Conservation (phyloP, 768 basidiomycete genomes). For the Amanita rubescens region DNA sequence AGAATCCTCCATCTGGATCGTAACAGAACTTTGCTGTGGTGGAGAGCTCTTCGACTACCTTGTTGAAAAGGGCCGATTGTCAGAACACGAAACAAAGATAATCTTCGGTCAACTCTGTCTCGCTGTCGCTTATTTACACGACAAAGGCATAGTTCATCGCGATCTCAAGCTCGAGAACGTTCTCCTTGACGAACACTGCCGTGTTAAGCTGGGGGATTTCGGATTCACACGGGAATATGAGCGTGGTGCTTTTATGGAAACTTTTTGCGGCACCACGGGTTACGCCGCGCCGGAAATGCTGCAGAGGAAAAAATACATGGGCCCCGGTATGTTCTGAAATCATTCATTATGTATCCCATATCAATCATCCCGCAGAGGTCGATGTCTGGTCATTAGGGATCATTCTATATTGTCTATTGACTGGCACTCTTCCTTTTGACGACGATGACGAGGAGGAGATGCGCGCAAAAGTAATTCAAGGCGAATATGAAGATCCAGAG, state of each 20-base stretch:
- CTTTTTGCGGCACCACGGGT: slow-evolving; percentile 92
- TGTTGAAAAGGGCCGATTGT: slow-evolving; percentile 84
- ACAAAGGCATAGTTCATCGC: slow-evolving; percentile 90
- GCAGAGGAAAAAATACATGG: slow-evolving; percentile 79
- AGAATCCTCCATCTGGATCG: slow-evolving; percentile 92
- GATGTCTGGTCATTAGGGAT: slow-evolving; percentile 94
- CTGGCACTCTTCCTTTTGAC: slow-evolving; percentile 86
- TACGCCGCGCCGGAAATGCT: slow-evolving; percentile 94
- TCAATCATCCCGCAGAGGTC: slow-evolving; percentile 53
- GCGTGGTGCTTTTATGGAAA: slow-evolving; percentile 71
- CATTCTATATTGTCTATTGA: slow-evolving; percentile 84
- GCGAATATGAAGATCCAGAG: slow-evolving; percentile 84
- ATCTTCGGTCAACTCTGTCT: slow-evolving; percentile 97
- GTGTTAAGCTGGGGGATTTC: slow-evolving; percentile 91
- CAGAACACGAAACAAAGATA: slow-evolving; percentile 75
- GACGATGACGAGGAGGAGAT: slow-evolving; percentile 82
- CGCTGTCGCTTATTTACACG: slow-evolving; percentile 89
- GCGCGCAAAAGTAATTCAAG: slow-evolving; percentile 77
- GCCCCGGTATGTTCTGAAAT: slow-evolving; percentile 58
- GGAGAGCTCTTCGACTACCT: slow-evolving; percentile 99
- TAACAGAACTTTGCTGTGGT: slow-evolving; percentile 93
- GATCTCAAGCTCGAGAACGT: slow-evolving; percentile 97
- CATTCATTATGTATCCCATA: not conserved
- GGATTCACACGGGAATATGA: slow-evolving; percentile 94
- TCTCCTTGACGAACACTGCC: slow-evolving; percentile 81